Percentiles rank a stretch among this genome's conserved stretches.
Conservation (phyloP, 345 rosid species). For the Odontarrhena argentea region DNA sequence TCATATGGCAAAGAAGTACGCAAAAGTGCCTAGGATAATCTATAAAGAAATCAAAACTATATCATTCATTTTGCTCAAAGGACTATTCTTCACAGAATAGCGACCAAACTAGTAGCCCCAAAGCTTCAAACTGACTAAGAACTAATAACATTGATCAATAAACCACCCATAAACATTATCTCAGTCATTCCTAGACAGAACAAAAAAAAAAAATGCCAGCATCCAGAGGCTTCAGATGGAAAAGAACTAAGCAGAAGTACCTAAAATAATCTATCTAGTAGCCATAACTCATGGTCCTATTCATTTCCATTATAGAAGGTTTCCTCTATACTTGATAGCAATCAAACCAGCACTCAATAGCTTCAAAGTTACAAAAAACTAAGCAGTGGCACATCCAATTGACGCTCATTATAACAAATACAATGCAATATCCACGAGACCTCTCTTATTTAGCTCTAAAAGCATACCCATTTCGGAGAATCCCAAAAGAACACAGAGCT, state of each 20-base stretch:
- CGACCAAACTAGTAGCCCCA: constrained; percentile 3
- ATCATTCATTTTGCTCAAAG: not conserved
- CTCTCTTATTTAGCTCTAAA: not conserved
- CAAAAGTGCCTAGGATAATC: constrained; percentile 4
- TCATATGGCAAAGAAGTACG: constrained; percentile 21
- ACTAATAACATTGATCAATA: not conserved
- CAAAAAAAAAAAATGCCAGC: not conserved
- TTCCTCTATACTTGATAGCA: not conserved
- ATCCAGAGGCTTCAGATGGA: constrained; percentile 12
- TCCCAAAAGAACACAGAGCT: not conserved
- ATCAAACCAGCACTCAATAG: not conserved
- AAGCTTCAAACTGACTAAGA: constrained; percentile 10
- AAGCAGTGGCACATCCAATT: not conserved
- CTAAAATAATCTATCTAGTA: constrained; percentile 1
- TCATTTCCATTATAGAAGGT: not conserved
- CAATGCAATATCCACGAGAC: not conserved
- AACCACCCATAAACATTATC: constrained; percentile 1
- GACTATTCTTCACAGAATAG: not conserved
- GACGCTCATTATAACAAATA: not conserved
- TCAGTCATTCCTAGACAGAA: not conserved
- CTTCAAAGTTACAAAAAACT: constrained; percentile 9
- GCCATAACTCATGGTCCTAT: not conserved
- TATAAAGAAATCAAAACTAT: not conserved
- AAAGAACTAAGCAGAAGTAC: constrained; percentile 20
- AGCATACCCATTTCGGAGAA: not conserved